phyloP scores from a whole-genome alignment of 2,329 filamentous ascomycete species.

The Aspergillus versicolor region DNA sequence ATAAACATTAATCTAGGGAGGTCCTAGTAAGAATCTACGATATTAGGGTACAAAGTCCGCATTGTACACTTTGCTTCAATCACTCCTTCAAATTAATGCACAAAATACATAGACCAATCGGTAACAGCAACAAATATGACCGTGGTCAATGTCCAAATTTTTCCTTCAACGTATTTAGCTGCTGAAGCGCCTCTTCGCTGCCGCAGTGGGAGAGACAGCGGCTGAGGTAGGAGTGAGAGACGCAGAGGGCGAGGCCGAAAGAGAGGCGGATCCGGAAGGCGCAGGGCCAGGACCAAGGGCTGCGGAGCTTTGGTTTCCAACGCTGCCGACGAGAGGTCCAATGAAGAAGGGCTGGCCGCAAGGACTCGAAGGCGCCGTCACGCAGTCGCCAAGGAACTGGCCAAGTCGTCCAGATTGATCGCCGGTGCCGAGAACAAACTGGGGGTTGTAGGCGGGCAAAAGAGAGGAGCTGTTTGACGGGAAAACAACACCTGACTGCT shows the following conservation, averaged over 20 bases:
- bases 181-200: background rate
- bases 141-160: background rate
- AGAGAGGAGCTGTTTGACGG: constrained; percentile 22
- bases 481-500: constrained; percentile 18
- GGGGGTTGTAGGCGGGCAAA: constrained; percentile 24
- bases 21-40: background rate
- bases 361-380: constrained; percentile 20
- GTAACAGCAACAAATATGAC: background rate
- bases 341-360: constrained; percentile 24
- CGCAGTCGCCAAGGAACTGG: constrained; percentile 22
- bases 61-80: background rate
- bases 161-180: background rate
- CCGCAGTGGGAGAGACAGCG: constrained; percentile 3
- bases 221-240: constrained; percentile 1
- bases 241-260: background rate
- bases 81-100: background rate
- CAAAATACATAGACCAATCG: background rate
- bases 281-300: background rate
- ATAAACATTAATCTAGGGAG: background rate
- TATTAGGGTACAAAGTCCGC: background rate
- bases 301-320: constrained; percentile 9
- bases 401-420: constrained; percentile 26
- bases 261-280: background rate
- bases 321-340: constrained; percentile 24
- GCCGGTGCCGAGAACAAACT: constrained; percentile 20